These are phyloP conservation scores for Colletotrichum higginsianum DNA, from an alignment of 2,329 filamentous ascomycete species.

Conservation along the genomic window DNA sequence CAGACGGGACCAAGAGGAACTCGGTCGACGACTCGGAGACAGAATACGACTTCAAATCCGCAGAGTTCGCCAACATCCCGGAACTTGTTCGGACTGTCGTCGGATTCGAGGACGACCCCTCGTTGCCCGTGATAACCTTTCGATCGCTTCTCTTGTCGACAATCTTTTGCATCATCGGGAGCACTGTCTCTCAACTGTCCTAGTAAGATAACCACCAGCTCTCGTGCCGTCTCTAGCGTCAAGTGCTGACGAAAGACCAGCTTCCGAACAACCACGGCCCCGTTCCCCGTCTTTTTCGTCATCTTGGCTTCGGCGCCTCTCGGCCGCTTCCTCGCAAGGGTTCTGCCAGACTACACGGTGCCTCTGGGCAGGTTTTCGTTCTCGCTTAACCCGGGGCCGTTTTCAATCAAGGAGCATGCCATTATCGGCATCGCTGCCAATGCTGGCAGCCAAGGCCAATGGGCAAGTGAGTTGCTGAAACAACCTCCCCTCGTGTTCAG, in stretches of 20 bases:
- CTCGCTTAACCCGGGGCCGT: slow-evolving; percentile 69
- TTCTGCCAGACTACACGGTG: slow-evolving; percentile 62
- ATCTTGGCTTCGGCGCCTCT: slow-evolving; percentile 71
- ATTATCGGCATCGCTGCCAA: slow-evolving; percentile 68
- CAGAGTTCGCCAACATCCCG: slow-evolving; percentile 37
- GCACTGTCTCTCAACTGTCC: slow-evolving; percentile 30
- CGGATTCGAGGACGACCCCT: slow-evolving; percentile 70
- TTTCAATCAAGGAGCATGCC: slow-evolving; percentile 72
- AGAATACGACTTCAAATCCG: slow-evolving; percentile 38
- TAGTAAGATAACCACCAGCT: slow-evolving; percentile 3
- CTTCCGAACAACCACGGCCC: slow-evolving; percentile 70
- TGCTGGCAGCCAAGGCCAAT: slow-evolving; percentile 38
- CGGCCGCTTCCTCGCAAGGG: slow-evolving; percentile 65
- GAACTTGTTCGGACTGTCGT: slow-evolving; percentile 67
- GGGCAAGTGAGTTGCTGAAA: slow-evolving; percentile 25
- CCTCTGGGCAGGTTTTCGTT: slow-evolving; percentile 66
- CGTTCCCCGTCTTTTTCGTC: slow-evolving; percentile 74
- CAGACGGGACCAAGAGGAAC: not conserved
- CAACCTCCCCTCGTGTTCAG: rapidly evolving
- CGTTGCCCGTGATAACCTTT: slow-evolving; percentile 70
- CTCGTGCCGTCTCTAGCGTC: rapidly evolving
- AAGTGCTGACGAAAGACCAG: slow-evolving; percentile 62
- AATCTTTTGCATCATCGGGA: slow-evolving; percentile 29
- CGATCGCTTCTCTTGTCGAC: slow-evolving; percentile 71
- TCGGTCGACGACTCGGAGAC: slow-evolving; percentile 27